These are phyloP conservation scores for Lactuca saligna DNA, from an alignment of 129 eudicot species.

Conservation along the genomic window DNA sequence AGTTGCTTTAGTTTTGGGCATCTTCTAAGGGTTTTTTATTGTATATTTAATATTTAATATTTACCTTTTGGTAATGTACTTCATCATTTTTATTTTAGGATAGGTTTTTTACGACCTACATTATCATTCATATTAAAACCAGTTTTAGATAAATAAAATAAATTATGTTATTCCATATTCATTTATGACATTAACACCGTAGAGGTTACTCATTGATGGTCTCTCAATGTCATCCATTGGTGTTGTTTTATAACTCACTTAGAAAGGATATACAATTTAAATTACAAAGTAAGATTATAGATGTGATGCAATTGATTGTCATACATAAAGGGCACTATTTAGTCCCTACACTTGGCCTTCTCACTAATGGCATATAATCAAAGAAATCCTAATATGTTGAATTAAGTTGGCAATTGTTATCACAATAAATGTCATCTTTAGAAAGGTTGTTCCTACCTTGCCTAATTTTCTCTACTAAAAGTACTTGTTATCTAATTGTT, in stretches of 20 bases:
- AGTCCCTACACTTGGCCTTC: neutral
- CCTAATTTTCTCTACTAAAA: constrained; percentile 13
- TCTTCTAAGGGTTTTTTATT: too few species aligned
- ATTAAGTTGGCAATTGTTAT: constrained; percentile 6
- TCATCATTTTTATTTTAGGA: too few species aligned
- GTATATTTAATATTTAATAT: too few species aligned
- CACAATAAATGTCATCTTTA: constrained; percentile 13
- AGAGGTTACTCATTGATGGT: neutral
- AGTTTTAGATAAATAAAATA: too few species aligned
- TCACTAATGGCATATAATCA: neutral
- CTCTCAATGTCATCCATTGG: neutral
- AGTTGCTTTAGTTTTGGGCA: too few species aligned
- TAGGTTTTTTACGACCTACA: too few species aligned
- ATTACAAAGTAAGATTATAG: neutral
- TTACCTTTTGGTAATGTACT: too few species aligned
- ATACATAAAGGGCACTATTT: neutral
- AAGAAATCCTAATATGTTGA: neutral
- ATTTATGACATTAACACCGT: neutral
- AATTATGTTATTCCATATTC: too few species aligned
- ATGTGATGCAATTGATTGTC: neutral
- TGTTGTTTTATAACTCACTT: neutral
- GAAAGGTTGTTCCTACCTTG: constrained; percentile 32
- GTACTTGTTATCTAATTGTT: constrained; percentile 2
- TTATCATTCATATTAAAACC: too few species aligned
- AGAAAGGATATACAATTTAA: neutral